Conservation (phyloP, 805 yeast species). For the Scheffersomyces stipitis region DNA sequence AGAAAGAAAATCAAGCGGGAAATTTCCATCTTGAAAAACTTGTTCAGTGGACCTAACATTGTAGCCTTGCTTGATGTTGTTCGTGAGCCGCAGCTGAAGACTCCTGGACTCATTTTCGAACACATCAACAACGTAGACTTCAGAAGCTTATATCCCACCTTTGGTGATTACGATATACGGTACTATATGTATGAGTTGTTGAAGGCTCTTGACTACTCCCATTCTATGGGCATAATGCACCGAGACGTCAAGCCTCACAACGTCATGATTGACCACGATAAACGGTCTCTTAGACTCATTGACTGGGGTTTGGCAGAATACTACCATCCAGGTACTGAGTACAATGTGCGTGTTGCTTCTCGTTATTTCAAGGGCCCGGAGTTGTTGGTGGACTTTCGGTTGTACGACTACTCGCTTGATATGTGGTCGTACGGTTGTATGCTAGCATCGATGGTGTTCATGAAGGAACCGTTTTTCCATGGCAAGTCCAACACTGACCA, state of each 20-base stretch:
- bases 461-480: constrained; percentile 89
- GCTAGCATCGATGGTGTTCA: constrained; percentile 85
- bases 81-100: constrained; percentile 78
- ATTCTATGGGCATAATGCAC: constrained; percentile 93
- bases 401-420: constrained; percentile 86
- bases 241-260: constrained; percentile 94
- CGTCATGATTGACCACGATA: constrained; percentile 83
- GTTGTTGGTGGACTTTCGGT: constrained; percentile 74
- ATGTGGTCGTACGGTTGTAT: constrained; percentile 91
- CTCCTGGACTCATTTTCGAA: constrained; percentile 88
- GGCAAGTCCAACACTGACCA: constrained; percentile 92
- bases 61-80: constrained; percentile 79
- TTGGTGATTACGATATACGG: constrained; percentile 71
- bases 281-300: constrained; percentile 64
- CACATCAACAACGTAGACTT: constrained; percentile 83
- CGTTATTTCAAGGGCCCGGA: constrained; percentile 94
- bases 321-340: constrained; percentile 86
- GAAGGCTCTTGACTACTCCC: constrained; percentile 82
- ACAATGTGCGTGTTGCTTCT: constrained; percentile 89
- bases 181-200: constrained; percentile 82
- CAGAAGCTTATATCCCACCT: constrained; percentile 79
- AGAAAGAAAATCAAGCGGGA: constrained; percentile 91
- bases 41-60: constrained; percentile 81
- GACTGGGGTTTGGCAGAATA: constrained; percentile 97
- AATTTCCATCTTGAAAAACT: constrained; percentile 80